Conservation (phyloP, 148 eudicot genomes). For the Selenicereus undatus region DNA sequence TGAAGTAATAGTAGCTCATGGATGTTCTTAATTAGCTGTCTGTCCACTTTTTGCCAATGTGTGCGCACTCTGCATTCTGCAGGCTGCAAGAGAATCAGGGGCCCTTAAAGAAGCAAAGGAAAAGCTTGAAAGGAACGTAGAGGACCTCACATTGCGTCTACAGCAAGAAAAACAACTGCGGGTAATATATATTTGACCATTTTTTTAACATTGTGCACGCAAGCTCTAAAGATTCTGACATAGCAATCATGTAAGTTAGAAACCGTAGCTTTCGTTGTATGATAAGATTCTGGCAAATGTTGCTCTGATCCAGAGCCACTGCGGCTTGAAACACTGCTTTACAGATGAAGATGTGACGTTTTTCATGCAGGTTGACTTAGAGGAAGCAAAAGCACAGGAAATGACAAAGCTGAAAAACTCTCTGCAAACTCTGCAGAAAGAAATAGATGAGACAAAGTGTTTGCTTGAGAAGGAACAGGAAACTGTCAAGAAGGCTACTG, state of each 20-base stretch:
- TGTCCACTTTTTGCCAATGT: constrained; percentile 9
- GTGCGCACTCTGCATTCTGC: constrained; percentile 25
- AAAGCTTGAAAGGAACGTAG: constrained; percentile 90
- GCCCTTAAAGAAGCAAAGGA: constrained; percentile 98
- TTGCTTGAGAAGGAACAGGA: constrained; percentile 67
- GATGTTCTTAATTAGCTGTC: not conserved
- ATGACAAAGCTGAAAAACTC: constrained; percentile 58
- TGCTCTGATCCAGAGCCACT: constrained; percentile 4
- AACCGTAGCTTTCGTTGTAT: not conserved
- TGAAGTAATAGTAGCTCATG: not conserved
- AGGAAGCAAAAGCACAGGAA: constrained; percentile 87
- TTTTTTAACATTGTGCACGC: not conserved
- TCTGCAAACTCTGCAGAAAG: constrained; percentile 47
- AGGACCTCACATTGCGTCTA: constrained; percentile 93
- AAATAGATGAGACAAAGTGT: constrained; percentile 66
- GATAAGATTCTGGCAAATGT: not conserved
- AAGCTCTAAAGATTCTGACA: not conserved
- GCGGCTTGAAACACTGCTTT: constrained; percentile 9
- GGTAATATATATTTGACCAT: constrained; percentile 38
- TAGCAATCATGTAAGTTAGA: not conserved
- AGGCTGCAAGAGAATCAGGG: constrained; percentile 99
- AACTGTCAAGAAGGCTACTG: constrained; percentile 66
- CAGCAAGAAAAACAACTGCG: constrained; percentile 89
- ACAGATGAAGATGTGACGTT: constrained; percentile 13
- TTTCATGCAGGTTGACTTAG: constrained; percentile 73